Percentiles rank a stretch among this genome's conserved stretches.
Conservation (phyloP, 192 early-diverging fungal genomes). For the Mycoemilia scoparia region DNA sequence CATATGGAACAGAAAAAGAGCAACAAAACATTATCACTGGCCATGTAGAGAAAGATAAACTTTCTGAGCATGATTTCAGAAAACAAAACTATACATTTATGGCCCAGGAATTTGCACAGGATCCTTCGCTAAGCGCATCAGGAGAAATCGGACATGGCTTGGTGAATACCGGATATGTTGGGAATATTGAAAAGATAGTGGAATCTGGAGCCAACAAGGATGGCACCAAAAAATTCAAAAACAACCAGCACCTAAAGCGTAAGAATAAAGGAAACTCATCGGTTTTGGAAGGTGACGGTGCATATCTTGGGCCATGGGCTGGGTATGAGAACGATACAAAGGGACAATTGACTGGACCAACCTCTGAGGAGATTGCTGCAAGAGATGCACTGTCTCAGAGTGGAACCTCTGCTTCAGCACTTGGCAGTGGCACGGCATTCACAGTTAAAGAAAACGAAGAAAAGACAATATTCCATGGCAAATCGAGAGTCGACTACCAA, state of each 20-base stretch:
- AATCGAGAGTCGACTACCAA: conserved; percentile 71
- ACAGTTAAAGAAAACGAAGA: conserved; percentile 37
- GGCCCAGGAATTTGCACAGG: too few relatives aligned
- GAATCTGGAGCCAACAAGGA: neutral
- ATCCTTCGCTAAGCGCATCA: too few relatives aligned
- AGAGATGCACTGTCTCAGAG: conserved; percentile 11
- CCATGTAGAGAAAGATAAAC: too few relatives aligned
- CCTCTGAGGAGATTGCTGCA: conserved; percentile 30
- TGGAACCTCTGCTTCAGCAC: neutral
- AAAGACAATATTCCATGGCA: conserved; percentile 73
- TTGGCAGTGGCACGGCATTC: neutral
- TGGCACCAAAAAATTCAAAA: conserved; percentile 24
- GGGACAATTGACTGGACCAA: conserved; percentile 35
- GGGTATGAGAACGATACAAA: conserved; percentile 72
- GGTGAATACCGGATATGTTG: too few relatives aligned
- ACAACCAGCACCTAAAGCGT: conserved; percentile 31
- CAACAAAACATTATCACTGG: too few relatives aligned
- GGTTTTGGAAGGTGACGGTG: conserved; percentile 50
- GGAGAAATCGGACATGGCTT: too few relatives aligned
- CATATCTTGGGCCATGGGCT: conserved; percentile 87
- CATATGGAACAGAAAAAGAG: too few relatives aligned
- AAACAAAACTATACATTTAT: too few relatives aligned
- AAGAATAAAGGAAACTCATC: conserved; percentile 57
- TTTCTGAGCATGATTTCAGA: too few relatives aligned
- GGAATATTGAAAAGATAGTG: too few relatives aligned